Conservation (phyloP, 2,329 filamentous ascomycete species). For the Aspergillus caelatus region DNA sequence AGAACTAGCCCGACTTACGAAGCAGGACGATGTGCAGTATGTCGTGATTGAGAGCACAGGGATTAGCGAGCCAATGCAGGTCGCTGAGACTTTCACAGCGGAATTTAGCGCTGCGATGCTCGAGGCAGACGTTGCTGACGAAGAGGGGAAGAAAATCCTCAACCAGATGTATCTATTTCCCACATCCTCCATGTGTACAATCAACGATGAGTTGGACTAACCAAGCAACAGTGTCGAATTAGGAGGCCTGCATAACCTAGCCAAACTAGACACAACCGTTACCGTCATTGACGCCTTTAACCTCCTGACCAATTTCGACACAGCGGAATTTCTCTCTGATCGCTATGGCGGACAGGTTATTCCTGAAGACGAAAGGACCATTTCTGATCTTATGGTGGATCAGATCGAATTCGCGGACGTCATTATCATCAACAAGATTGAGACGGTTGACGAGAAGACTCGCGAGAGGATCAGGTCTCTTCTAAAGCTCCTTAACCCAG, state of each 20-base stretch:
- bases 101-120: constrained; percentile 55
- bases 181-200: constrained; percentile 13
- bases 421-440: constrained; percentile 70
- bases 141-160: constrained; percentile 49
- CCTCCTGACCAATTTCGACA: constrained; percentile 72
- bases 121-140: constrained; percentile 50
- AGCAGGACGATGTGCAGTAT: constrained; percentile 68
- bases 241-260: constrained; percentile 68
- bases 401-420: constrained; percentile 79
- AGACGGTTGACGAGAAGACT: constrained; percentile 57
- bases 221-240: constrained; percentile 48
- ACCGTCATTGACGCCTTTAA: constrained; percentile 75
- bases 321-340: constrained; percentile 66
- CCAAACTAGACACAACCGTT: constrained; percentile 69
- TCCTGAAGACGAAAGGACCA: constrained; percentile 70
- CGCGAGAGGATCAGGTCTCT: constrained; percentile 55
- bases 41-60: constrained; percentile 72
- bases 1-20: constrained; percentile 67
- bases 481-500: constrained; percentile 66
- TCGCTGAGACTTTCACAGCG: constrained; percentile 71
- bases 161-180: constrained; percentile 46
- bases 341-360: constrained; percentile 64
- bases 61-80: constrained; percentile 73
- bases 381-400: constrained; percentile 75
- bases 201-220: constrained; percentile 6